Evolutionary conservation across 306 rosid genomes (phyloP).

Genomic region (Canavalia gladiata): DNA sequence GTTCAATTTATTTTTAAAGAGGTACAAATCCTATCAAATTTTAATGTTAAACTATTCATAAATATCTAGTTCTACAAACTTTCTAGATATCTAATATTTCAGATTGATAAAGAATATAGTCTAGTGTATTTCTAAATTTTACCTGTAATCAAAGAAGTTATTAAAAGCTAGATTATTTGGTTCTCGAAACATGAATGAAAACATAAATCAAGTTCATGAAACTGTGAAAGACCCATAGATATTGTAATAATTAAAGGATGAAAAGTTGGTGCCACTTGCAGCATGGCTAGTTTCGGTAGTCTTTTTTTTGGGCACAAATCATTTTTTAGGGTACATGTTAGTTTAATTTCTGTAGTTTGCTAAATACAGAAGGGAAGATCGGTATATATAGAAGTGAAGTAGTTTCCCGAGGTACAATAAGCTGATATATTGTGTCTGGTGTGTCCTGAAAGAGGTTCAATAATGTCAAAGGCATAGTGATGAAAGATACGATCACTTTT

Average conservation of each 20-base stretch:
- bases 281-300: not conserved
- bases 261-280: not conserved
- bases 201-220: not conserved
- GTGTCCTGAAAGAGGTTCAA: conserved; percentile 24
- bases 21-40: too few relatives aligned
- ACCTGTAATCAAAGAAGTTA: not conserved
- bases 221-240: not conserved
- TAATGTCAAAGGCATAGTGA: conserved; percentile 38
- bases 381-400: not conserved
- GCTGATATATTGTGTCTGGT: not conserved
- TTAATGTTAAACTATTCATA: too few relatives aligned
- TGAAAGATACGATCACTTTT: conserved; percentile 32
- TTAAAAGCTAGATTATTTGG: not conserved
- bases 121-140: too few relatives aligned
- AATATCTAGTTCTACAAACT: too few relatives aligned
- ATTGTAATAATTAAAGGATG: not conserved
- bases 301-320: not conserved
- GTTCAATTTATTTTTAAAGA: too few relatives aligned
- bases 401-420: not conserved
- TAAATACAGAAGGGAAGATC: conserved; percentile 9
- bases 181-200: not conserved
- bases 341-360: not conserved
- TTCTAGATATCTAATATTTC: too few relatives aligned
- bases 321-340: not conserved
- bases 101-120: too few relatives aligned